Evolutionary conservation across 306 rosid species (phyloP), one percentile per base, ranked within the genome.

Genomic region (Medicago arabica): DNA sequence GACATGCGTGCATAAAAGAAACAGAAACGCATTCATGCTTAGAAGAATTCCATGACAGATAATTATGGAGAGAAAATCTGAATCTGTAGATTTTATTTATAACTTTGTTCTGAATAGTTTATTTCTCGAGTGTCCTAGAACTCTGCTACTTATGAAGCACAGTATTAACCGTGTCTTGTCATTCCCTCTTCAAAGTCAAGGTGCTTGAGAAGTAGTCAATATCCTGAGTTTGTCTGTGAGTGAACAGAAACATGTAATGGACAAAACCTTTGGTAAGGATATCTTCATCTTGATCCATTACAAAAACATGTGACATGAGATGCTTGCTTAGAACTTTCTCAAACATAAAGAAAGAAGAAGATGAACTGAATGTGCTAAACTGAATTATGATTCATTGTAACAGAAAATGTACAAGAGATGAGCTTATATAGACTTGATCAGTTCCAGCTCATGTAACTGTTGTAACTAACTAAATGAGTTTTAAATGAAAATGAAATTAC

Each of bases 1-100:
- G 61, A 39, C 69, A 75, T 71, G 54, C 80, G 14, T 78, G 76
- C 71, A 62, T 28, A 54, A 72, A 72, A 41, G 68, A 65, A 72
- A 61, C 73, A 58, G 14, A 11, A 69, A 76, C 51, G 13, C 36
- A 17, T 12, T 40, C 21, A 50, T 69, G 64, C 28, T 41, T 40
- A 21, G 19, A 13, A 13, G 18, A 59, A 59, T 59, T 59, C 65
- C 65, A 59, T 14, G 17, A 25, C 6, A 60, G 18, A 14, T 19
- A n/a, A n/a, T 61, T 61, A 6, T 31, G 40, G 67, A 61, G 41
- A 61, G 67, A 31, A 60, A 60, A 61, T 31, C 67, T 61, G 43
- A 28, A 31, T 61, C 67, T 31, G 9, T 25, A 36, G n/a, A 15
- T 61, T 15, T 31, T 61, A 31, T 61, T 61, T 28, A 13, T 31